phyloP scores from a whole-genome alignment of 768 basidiomycete genomes.

The Russula ochroleuca region DNA sequence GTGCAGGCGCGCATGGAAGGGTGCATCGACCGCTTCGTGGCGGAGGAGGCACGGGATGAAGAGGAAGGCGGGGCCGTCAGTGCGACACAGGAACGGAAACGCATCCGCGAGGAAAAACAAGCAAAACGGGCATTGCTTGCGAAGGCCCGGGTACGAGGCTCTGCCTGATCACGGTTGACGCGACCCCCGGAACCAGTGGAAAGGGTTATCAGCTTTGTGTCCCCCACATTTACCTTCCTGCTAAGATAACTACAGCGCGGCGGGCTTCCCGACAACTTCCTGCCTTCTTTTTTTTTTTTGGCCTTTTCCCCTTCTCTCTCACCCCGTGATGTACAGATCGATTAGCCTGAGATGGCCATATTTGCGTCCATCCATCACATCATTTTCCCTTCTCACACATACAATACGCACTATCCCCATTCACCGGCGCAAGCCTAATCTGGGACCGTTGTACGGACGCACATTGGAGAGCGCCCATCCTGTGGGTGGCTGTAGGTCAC shows the following conservation, averaged over 20 bases:
- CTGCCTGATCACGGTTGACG: not conserved
- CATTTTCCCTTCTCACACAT: not conserved
- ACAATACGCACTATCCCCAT: slow-evolving; percentile 14
- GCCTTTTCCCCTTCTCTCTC: not conserved
- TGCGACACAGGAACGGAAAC: slow-evolving; percentile 68
- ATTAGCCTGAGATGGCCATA: slow-evolving; percentile 9
- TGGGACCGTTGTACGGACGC: not conserved
- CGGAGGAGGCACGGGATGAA: slow-evolving; percentile 45
- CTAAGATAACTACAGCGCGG: not conserved
- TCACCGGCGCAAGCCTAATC: not conserved
- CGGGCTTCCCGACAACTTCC: not conserved
- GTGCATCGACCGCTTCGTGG: slow-evolving; percentile 56
- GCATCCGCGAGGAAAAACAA: slow-evolving; percentile 40
- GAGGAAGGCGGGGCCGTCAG: slow-evolving; percentile 56
- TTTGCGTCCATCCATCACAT: slow-evolving; percentile 1
- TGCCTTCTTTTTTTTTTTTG: not conserved
- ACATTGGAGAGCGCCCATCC: not conserved
- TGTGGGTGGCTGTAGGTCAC: no score
- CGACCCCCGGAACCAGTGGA: not conserved
- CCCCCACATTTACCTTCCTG: not conserved
- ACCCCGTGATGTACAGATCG: not conserved
- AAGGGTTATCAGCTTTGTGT: not conserved
- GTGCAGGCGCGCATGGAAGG: slow-evolving; percentile 67
- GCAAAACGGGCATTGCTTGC: slow-evolving; percentile 38
- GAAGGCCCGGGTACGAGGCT: slow-evolving; percentile 29